Evolutionary conservation across 805 yeast genomes (phyloP), one percentile per base, ranked within the genome.

Genomic region (Debaryomyces castellii): DNA sequence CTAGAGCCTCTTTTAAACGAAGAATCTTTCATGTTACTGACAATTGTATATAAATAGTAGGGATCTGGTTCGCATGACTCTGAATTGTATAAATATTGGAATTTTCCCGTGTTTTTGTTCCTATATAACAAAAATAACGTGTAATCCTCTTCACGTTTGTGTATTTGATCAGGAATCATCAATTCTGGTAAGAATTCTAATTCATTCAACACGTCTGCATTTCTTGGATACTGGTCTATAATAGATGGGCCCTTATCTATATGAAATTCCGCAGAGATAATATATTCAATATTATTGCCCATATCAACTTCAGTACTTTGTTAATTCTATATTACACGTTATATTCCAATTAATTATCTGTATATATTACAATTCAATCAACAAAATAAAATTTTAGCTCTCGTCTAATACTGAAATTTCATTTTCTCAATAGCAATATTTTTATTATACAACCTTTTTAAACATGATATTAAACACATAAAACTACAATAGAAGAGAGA

Each of bases 231-330:
- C 62, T 84, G 90, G 51, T 78, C 77, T 43, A 71, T 70, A 25
- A 89, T 64, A 3, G 78, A 69, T 0, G 94, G 84, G 0, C 97
- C 96, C 44, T 80, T 72, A 54, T 80, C 84, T 51, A 84, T 81
- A 60, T 89, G 94, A 61, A 89, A 90, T 64, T 87, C 91, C 1
- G 92, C 87, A 5, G 89, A 75, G 25, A 89, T 54, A 18, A 85
- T 73, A 56, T 74, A 84, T 43, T 78, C 78, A 12, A 79, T 77
- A 53, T 81, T 77, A 32, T 47, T 55, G 53, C 45, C 52, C 45
- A 40, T 46, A 10, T 18, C 16, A 14, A 18, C 16, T 35, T 35
- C 12, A 35, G 14, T 35, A 17, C 18, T 34, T 12, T n/a, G n/a
- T 16, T 20, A 8, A 4, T 21, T 10, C 38, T 35, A 18, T 35